These are phyloP conservation scores for Blastocystis sp. DNA, from an alignment of 352 stramenopile species.

Conservation along the genomic window DNA sequence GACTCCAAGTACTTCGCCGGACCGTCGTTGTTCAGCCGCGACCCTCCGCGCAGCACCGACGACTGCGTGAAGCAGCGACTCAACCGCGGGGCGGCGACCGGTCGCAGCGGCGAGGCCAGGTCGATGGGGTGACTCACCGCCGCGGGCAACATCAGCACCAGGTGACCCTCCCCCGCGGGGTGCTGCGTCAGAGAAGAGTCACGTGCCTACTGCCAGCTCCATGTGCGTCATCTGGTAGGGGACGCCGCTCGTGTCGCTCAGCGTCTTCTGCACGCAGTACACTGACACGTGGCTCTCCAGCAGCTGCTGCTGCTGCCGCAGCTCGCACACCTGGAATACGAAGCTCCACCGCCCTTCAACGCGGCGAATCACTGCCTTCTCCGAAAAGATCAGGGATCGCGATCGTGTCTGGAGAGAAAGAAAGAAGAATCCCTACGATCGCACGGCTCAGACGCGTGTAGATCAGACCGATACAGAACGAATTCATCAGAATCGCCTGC, in stretches of 20 bases:
- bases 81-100: background rate
- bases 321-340: slow-evolving; percentile 77
- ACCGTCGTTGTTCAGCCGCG: background rate
- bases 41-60: background rate
- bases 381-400: slow-evolving; percentile 69
- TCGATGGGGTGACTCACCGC: slow-evolving; percentile 26
- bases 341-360: slow-evolving; percentile 77
- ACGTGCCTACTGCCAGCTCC: background rate
- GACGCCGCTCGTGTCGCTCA: slow-evolving; percentile 2
- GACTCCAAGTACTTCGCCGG: background rate
- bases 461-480: slow-evolving; percentile 42
- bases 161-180: background rate
- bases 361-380: slow-evolving; percentile 72
- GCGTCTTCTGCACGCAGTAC: slow-evolving; percentile 45
- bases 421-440: background rate
- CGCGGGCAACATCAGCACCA: slow-evolving; percentile 14
- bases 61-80: slow-evolving; percentile 30
- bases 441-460: slow-evolving; percentile 45
- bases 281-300: slow-evolving; percentile 5
- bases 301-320: slow-evolving; percentile 69
- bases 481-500: slow-evolving; percentile 53
- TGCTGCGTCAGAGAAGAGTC: background rate
- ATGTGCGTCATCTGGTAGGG: slow-evolving; percentile 41
- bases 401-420: slow-evolving; percentile 10
- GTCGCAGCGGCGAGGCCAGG: background rate